Evolutionary conservation across 2,329 filamentous ascomycete species (phyloP).

Genomic region (Xylaria sp.): DNA sequence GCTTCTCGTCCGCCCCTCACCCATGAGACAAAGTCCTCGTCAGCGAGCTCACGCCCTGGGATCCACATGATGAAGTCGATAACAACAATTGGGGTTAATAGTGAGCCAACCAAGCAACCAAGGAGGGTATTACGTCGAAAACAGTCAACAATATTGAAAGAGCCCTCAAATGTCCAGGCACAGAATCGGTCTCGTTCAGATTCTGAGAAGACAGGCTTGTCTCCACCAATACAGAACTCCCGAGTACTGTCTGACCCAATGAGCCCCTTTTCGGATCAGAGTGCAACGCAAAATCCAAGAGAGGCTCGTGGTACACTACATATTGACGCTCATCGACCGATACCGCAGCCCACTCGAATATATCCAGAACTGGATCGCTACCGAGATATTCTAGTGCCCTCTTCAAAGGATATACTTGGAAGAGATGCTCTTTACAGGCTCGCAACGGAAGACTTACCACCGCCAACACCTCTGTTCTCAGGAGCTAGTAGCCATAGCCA

Average conservation of each 20-base stretch:
- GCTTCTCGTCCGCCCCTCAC: slow-evolving; percentile 52
- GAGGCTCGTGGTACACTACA: slow-evolving; percentile 56
- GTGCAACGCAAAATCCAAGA: slow-evolving; percentile 56
- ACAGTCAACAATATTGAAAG: slow-evolving; percentile 58
- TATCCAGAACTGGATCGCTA: slow-evolving; percentile 73
- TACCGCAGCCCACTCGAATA: slow-evolving; percentile 57
- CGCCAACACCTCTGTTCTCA: slow-evolving; percentile 73
- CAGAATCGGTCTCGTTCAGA: slow-evolving; percentile 51
- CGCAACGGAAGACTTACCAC: slow-evolving; percentile 72
- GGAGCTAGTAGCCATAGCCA: slow-evolving; percentile 64
- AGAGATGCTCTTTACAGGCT: slow-evolving; percentile 65
- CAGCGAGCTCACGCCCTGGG: slow-evolving; percentile 49
- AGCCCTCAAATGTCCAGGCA: slow-evolving; percentile 44
- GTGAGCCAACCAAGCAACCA: slow-evolving; percentile 48
- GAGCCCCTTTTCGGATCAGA: slow-evolving; percentile 54
- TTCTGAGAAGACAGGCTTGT: slow-evolving; percentile 54
- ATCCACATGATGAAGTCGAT: slow-evolving; percentile 49
- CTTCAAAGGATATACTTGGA: slow-evolving; percentile 49
- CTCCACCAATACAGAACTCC: slow-evolving; percentile 56
- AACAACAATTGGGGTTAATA: slow-evolving; percentile 51
- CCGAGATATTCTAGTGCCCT: slow-evolving; percentile 57
- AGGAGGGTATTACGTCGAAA: slow-evolving; percentile 62
- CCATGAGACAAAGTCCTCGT: slow-evolving; percentile 58
- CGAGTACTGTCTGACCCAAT: slow-evolving; percentile 52
- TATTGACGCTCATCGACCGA: slow-evolving; percentile 54